Percentiles rank a stretch among this genome's conserved stretches.
Evolutionary conservation across 2,329 filamentous ascomycete species (phyloP).

Genomic region (Cyphellophora attinorum): DNA sequence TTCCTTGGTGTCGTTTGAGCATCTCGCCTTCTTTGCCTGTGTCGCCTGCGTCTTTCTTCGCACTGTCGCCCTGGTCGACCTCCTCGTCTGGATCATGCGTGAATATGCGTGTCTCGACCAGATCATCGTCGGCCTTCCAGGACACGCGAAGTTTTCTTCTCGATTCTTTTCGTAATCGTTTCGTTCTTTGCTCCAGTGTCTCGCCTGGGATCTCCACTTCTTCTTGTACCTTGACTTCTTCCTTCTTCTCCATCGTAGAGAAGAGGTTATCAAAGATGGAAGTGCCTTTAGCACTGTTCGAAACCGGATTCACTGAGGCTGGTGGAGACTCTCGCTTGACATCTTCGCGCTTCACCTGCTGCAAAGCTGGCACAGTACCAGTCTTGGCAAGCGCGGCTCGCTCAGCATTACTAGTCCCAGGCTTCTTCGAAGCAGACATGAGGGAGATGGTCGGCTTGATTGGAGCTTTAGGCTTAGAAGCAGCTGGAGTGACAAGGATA

Average conservation of each 20-base stretch:
- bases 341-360: slow-evolving; percentile 20
- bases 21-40: slow-evolving; percentile 47
- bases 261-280: slow-evolving; percentile 41
- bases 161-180: slow-evolving; percentile 51
- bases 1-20: slow-evolving; percentile 39
- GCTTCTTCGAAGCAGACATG: slow-evolving; percentile 39
- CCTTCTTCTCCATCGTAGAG: slow-evolving; percentile 44
- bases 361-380: slow-evolving; percentile 18
- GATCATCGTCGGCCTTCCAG: slow-evolving; percentile 48
- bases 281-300: slow-evolving; percentile 26
- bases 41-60: slow-evolving; percentile 49
- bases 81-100: slow-evolving; percentile 56
- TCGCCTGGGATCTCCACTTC: slow-evolving; percentile 45
- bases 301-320: slow-evolving; percentile 11
- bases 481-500: slow-evolving; percentile 12
- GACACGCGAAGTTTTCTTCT: slow-evolving; percentile 51
- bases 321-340: slow-evolving; percentile 27
- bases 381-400: slow-evolving; percentile 28
- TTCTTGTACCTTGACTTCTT: slow-evolving; percentile 43
- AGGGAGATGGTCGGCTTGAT: slow-evolving; percentile 27
- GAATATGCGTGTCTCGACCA: slow-evolving; percentile 50
- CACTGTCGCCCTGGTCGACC: slow-evolving; percentile 47
- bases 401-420: slow-evolving; percentile 40
- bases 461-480: slow-evolving; percentile 26
- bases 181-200: slow-evolving; percentile 49